Evolutionary conservation across 2,329 filamentous ascomycete genomes (phyloP), one percentile per base, ranked within the genome.

Genomic region (Waltergamsia citrina): DNA sequence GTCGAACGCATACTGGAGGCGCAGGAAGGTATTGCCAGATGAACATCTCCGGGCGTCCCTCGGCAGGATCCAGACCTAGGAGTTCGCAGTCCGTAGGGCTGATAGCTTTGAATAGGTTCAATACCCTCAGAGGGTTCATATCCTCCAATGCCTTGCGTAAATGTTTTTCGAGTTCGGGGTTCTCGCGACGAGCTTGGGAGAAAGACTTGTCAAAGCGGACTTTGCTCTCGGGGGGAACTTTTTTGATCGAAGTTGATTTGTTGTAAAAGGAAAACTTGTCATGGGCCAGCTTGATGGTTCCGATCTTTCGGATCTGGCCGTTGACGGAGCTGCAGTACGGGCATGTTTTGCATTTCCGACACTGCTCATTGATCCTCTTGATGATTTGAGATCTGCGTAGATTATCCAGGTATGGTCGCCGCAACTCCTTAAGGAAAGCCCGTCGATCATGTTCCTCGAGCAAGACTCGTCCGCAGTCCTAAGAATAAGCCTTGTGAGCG

Each of bases 1-100:
- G 92, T 38, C 92, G 74, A 48, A 98, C 94, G 45, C 86, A 93
- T 6, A 96, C 85, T 0, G 92, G 92, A 2, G 92, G 90, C 1
- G 90, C 90, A 1, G 92, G 92, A 23, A 98, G 71, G 50, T 87
- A 94, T 52, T 94, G 88, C 92, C 92, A 98, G 29, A 98, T 77
- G 55, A 96, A 93, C 78, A 94, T 94, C 54, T 98, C 92, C 0
- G 92, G 92, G 14, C 88, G 74, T 9, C 86, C 86, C 47, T 94
- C 87, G 11, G 75, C 70, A 2, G 88, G 85, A 49, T 95, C 80
- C 47, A 98, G 74, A 5, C 90, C 90, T 2, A 98, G 68, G 16
- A 98, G 69, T 56, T 96, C 88, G 53, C 90, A 94, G 54, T 98
- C 92, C 7, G 76, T 74, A 3, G 83, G 74, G 10, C 78, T 81